Percentiles rank a stretch among this genome's conserved stretches.
Conservation (phyloP, 1,284 basidiomycete genomes). For the Fomitiporia mediterranea region DNA sequence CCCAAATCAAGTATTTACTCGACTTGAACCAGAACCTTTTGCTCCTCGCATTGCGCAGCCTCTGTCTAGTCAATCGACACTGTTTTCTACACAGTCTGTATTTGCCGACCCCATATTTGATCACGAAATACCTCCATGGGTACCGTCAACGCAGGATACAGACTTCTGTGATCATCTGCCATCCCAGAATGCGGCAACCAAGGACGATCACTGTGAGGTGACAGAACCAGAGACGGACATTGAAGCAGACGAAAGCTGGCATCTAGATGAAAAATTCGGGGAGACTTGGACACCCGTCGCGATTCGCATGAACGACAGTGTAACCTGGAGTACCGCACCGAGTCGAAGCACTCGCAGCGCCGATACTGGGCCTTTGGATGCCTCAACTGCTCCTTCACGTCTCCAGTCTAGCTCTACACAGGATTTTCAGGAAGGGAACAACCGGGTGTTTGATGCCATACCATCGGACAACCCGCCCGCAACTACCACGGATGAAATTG, state of each 20-base stretch:
- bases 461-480: slow-evolving; percentile 19
- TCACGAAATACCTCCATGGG: slow-evolving; percentile 46
- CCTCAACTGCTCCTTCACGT: background rate
- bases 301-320: slow-evolving; percentile 50
- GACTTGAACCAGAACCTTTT: slow-evolving; percentile 30
- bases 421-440: background rate
- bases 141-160: slow-evolving; percentile 55
- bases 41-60: slow-evolving; percentile 33
- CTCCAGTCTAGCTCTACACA: background rate
- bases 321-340: slow-evolving; percentile 66
- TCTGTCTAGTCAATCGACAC: slow-evolving; percentile 43
- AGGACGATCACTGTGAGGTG: slow-evolving; percentile 25
- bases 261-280: slow-evolving; percentile 56
- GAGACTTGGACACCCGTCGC: slow-evolving; percentile 52
- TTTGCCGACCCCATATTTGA: slow-evolving; percentile 49
- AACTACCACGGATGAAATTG: slow-evolving; percentile 7
- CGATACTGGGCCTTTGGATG: slow-evolving; percentile 25
- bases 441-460: background rate
- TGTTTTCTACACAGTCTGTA: slow-evolving; percentile 40
- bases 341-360: slow-evolving; percentile 30
- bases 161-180: slow-evolving; percentile 41
- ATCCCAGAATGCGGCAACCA: slow-evolving; percentile 20
- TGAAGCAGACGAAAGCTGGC: slow-evolving; percentile 71
- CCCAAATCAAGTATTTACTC: slow-evolving; percentile 24
- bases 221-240: slow-evolving; percentile 26